Conservation (phyloP, 2,329 filamentous ascomycete species). For the Monosporascus sp. region DNA sequence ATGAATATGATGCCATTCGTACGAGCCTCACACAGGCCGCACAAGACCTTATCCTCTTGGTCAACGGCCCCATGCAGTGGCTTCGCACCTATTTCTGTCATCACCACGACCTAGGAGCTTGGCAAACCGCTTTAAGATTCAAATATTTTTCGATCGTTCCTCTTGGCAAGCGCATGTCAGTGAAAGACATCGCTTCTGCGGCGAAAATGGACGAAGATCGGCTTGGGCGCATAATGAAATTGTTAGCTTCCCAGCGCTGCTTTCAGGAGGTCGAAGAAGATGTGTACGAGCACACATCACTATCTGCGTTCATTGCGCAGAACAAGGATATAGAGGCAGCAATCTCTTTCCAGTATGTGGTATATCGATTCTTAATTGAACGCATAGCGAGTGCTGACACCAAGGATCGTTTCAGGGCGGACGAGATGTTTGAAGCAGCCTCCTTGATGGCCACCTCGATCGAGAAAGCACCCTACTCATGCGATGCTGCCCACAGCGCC, state of each 20-base stretch:
- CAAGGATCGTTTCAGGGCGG: no score
- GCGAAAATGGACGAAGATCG: conserved; percentile 9
- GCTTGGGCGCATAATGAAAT: conserved; percentile 6
- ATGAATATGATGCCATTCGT: background rate
- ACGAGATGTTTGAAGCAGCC: conserved; percentile 10
- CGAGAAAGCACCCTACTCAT: conserved; percentile 3
- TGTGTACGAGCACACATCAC: conserved; percentile 6
- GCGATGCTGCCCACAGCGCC: conserved; percentile 1
- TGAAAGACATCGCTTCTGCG: conserved; percentile 5
- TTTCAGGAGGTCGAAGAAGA: conserved; percentile 9
- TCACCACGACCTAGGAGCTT: conserved; percentile 15
- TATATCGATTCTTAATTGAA: no score
- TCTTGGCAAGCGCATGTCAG: conserved; percentile 6
- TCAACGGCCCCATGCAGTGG: conserved; percentile 6
- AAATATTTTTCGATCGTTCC: conserved; percentile 10
- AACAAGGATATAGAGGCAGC: conserved; percentile 9
- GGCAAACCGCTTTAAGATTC: conserved; percentile 15
- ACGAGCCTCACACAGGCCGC: background rate
- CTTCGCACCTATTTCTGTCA: conserved; percentile 7
- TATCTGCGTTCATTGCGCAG: conserved; percentile 6
- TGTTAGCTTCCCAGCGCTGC: conserved; percentile 6
- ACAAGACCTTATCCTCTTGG: conserved; percentile 5
- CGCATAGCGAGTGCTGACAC: no score
- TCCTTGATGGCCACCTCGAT: conserved; percentile 4
- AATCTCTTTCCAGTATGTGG: no score